These are phyloP conservation scores for Ananas comosus DNA, from an alignment of 176 grass and related monocot species.

Conservation along the genomic window DNA sequence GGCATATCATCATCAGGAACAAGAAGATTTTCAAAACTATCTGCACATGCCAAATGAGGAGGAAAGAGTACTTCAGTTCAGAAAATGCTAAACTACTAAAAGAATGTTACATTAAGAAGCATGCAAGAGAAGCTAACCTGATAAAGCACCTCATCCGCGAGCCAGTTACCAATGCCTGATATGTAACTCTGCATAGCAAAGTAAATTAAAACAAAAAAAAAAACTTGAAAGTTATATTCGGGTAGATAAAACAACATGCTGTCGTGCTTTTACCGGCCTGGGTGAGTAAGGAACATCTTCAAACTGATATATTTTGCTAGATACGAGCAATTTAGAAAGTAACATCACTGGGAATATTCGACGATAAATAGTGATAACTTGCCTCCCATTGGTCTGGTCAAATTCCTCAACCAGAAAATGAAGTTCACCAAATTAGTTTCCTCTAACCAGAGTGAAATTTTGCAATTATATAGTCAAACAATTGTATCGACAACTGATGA, in stretches of 20 bases:
- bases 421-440: not conserved
- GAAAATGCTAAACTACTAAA: no score
- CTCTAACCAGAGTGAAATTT: not conserved
- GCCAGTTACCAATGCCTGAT: slow-evolving; percentile 93
- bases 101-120: no score
- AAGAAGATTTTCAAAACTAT: no score
- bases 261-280: not conserved
- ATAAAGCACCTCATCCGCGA: slow-evolving; percentile 95
- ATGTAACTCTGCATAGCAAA: slow-evolving; percentile 53
- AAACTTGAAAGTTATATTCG: not conserved
- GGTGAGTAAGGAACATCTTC: no score
- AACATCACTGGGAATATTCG: not conserved
- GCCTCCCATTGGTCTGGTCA: not conserved
- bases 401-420: not conserved
- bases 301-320: no score
- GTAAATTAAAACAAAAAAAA: not conserved
- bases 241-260: not conserved
- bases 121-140: slow-evolving; percentile 29
- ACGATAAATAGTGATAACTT: not conserved
- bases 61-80: no score
- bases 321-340: no score
- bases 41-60: no score
- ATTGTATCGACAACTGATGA: not conserved
- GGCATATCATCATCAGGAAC: no score
- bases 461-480: not conserved